These are phyloP conservation scores for Fusarium chaquense DNA, from an alignment of 2,329 filamentous ascomycete genomes.

Conservation along the genomic window DNA sequence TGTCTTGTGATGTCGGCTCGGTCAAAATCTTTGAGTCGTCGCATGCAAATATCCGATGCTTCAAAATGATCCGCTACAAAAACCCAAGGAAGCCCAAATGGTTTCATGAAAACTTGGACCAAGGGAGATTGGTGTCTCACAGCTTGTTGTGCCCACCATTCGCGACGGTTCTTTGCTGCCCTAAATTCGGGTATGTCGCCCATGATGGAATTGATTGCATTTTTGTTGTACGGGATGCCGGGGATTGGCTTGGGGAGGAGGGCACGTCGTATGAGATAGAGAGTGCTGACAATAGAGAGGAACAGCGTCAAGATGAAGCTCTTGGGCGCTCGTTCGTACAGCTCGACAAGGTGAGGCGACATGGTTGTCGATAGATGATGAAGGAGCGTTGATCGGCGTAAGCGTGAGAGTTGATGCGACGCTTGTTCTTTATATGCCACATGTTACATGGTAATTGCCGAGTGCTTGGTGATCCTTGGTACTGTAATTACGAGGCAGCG, in stretches of 20 bases:
- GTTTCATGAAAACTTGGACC: constrained; percentile 30
- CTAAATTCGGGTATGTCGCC: constrained; percentile 31
- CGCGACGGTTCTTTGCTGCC: constrained; percentile 6
- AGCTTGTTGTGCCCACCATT: constrained; percentile 27
- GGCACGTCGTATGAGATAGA: background rate
- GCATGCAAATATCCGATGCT: constrained; percentile 30
- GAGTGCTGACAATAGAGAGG: background rate
- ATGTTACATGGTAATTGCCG: background rate
- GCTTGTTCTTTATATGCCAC: background rate
- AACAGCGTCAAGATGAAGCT: background rate
- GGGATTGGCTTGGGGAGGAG: constrained; percentile 33
- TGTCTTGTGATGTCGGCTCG: background rate
- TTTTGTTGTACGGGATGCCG: constrained; percentile 29
- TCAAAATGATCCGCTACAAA: constrained; percentile 36
- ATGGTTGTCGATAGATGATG: background rate
- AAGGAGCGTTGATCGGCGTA: background rate
- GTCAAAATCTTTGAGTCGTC: constrained; percentile 37
- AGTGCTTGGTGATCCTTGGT: background rate
- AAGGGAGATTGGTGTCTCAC: constrained; percentile 27
- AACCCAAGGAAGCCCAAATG: constrained; percentile 29
- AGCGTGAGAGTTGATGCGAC: too few relatives aligned
- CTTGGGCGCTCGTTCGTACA: background rate
- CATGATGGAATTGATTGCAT: constrained; percentile 26
- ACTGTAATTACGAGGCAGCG: background rate
- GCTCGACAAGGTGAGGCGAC: background rate